Percentiles rank a stretch among this genome's conserved stretches.
phyloP scores from a whole-genome alignment of 805 yeast species.

The Metschnikowia gruessii region DNA sequence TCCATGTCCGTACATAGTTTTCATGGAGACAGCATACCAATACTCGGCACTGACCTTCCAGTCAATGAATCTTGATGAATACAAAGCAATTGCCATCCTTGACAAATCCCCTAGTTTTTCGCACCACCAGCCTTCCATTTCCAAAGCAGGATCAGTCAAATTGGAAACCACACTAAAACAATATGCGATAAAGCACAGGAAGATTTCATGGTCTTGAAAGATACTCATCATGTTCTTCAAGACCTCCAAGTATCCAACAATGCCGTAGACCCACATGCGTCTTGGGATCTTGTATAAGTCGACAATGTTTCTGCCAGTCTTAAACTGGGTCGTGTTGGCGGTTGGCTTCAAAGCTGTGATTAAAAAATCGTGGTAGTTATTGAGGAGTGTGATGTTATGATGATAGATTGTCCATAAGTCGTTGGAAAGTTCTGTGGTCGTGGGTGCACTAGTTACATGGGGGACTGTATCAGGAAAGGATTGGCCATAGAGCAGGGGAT shows the following conservation, averaged over 20 bases:
- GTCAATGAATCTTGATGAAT: slow-evolving; percentile 75
- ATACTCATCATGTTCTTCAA: slow-evolving; percentile 70
- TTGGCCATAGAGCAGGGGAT: slow-evolving; percentile 26
- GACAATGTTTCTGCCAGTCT: slow-evolving; percentile 74
- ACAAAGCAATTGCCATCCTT: slow-evolving; percentile 83
- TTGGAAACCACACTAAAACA: slow-evolving; percentile 61
- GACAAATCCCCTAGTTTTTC: slow-evolving; percentile 85
- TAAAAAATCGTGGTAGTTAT: slow-evolving; percentile 69
- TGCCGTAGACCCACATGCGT: slow-evolving; percentile 83
- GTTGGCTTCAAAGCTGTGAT: slow-evolving; percentile 67
- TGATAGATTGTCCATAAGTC: slow-evolving; percentile 72
- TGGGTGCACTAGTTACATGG: slow-evolving; percentile 22
- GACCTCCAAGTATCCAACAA: slow-evolving; percentile 76
- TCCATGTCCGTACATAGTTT: slow-evolving; percentile 77
- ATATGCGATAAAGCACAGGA: slow-evolving; percentile 69
- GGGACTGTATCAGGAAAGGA: slow-evolving; percentile 14
- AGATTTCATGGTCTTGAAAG: slow-evolving; percentile 74
- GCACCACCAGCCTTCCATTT: slow-evolving; percentile 73
- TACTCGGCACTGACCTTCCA: slow-evolving; percentile 82
- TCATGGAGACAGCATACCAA: slow-evolving; percentile 77
- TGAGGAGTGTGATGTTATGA: slow-evolving; percentile 60
- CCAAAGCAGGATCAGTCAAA: slow-evolving; percentile 51
- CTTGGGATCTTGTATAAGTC: slow-evolving; percentile 75
- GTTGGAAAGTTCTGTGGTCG: slow-evolving; percentile 49
- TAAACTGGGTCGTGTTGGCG: slow-evolving; percentile 48